Evolutionary conservation across 2,329 filamentous ascomycete genomes (phyloP).

Genomic region (Diplocarpon rosae): DNA sequence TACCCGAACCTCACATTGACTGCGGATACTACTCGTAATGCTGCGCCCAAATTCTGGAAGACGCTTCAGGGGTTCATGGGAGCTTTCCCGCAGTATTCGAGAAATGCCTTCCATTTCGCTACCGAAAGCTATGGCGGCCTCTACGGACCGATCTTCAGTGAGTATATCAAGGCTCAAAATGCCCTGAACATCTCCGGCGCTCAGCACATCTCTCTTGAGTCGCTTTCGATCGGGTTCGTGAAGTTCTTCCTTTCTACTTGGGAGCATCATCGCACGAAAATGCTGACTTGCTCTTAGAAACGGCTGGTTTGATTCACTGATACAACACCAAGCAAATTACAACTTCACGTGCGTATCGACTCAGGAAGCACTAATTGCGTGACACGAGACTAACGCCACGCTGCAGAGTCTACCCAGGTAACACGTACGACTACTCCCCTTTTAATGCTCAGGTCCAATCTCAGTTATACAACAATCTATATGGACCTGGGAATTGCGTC

Average conservation of each 20-base stretch:
- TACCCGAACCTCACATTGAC: constrained; percentile 38
- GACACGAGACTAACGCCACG: neutral
- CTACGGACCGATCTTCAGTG: constrained; percentile 48
- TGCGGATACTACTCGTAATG: constrained; percentile 39
- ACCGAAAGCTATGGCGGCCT: constrained; percentile 49
- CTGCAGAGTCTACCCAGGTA: constrained; percentile 32
- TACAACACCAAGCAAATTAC: constrained; percentile 46
- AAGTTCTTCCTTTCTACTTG: neutral
- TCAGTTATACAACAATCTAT: constrained; percentile 47
- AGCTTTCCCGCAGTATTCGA: constrained; percentile 41
- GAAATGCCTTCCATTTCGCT: constrained; percentile 41
- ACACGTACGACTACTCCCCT: constrained; percentile 44
- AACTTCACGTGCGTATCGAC: constrained; percentile 34
- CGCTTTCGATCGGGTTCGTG: constrained; percentile 37
- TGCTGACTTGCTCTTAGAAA: constrained; percentile 28
- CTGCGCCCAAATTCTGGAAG: constrained; percentile 49
- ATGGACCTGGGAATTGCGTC: constrained; percentile 48
- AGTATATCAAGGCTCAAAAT: constrained; percentile 50
- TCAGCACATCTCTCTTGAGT: constrained; percentile 35
- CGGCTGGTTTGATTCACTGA: constrained; percentile 45
- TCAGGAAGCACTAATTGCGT: neutral
- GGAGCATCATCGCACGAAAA: neutral
- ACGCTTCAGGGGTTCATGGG: constrained; percentile 53
- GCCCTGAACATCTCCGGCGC: constrained; percentile 37
- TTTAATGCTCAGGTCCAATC: constrained; percentile 38